Evolutionary conservation across 257 asterid genomes (phyloP), one percentile per base, ranked within the genome.

Genomic region (Lycium ferocissimum): DNA sequence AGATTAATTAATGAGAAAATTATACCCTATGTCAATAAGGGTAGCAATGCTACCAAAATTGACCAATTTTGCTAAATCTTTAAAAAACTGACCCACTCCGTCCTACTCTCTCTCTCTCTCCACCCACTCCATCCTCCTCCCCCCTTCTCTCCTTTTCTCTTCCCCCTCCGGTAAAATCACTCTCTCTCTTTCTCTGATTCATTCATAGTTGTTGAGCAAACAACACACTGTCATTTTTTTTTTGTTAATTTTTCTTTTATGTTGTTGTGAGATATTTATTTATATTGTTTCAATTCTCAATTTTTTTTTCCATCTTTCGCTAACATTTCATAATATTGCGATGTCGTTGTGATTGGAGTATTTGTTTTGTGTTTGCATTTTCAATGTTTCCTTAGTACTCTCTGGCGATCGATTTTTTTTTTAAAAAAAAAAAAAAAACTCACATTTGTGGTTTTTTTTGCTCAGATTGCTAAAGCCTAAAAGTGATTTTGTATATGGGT

Each of bases 91-190:
- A 26, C 33, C 33, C 33, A 4, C 61, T 56, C 33, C 33, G 33
- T 13, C 65, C 18, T n/a, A 72, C 3, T 2, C 83, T 35, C 20
- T 43, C 80, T 71, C 37, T 59, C 78, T 11, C 2, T 51, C 47
- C 33, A 26, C 33, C 58, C 78, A 13, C 12, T 84, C 83, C 12
- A 59, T 62, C 81, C 85, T 69, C 33, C 84, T 26, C 54, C 33
- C 33, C 1, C 33, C 33, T 26, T 26, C 33, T 1, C 33, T 26
- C 33, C 1, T 1, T 26, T 1, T 26, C 33, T 26, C 33, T 1
- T 26, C 81, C 82, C 51, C 40, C 54, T 54, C 83, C 58, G 89
- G 89, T 81, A 37, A 38, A 2, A 9, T n/a, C 12, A 13, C 2
- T 12, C 9, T 20, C 45, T n/a, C 63, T 0, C 33, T 26, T 66